These are phyloP conservation scores for Westerdykella sp. DNA, from an alignment of 2,329 filamentous ascomycete species.

Conservation along the genomic window DNA sequence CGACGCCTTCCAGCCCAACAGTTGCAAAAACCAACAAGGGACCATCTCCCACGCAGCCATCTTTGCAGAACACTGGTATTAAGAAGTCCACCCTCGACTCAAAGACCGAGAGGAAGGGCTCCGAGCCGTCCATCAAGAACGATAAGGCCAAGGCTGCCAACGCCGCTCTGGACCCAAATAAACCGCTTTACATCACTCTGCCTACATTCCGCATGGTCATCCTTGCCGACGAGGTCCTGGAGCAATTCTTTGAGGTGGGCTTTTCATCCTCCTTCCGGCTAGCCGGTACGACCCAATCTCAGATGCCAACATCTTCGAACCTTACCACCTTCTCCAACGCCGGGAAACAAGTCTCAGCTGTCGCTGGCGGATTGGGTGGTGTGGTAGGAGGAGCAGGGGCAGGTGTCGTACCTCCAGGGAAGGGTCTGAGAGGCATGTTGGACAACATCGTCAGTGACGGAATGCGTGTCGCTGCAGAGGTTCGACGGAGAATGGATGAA, in stretches of 20 bases:
- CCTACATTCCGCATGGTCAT: constrained; percentile 99
- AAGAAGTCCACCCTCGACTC: constrained; percentile 23
- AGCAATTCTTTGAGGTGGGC: constrained; percentile 95
- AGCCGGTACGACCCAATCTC: constrained; percentile 54
- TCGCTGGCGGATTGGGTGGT: constrained; percentile 37
- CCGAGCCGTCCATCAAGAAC: constrained; percentile 25
- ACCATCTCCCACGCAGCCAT: constrained; percentile 4
- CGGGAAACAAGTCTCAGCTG: constrained; percentile 40
- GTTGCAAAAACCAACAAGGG: constrained; percentile 20
- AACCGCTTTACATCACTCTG: constrained; percentile 89
- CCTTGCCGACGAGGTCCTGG: constrained; percentile 86
- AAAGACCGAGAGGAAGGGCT: constrained; percentile 18
- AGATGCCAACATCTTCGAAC: constrained; percentile 54
- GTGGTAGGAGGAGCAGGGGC: constrained; percentile 40
- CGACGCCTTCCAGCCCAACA: constrained; percentile 32
- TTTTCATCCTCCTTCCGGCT: constrained; percentile 92
- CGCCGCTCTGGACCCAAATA: constrained; percentile 81
- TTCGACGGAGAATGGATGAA: constrained; percentile 88
- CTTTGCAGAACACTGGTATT: background rate
- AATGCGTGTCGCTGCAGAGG: constrained; percentile 91
- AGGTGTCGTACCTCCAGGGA: constrained; percentile 57
- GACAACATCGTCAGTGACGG: constrained; percentile 98
- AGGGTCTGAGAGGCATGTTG: constrained; percentile 82
- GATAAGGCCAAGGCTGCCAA: constrained; percentile 71
- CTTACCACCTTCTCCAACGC: constrained; percentile 81